Conservation (phyloP, 345 rosid genomes). For the Lepidium didymum region DNA sequence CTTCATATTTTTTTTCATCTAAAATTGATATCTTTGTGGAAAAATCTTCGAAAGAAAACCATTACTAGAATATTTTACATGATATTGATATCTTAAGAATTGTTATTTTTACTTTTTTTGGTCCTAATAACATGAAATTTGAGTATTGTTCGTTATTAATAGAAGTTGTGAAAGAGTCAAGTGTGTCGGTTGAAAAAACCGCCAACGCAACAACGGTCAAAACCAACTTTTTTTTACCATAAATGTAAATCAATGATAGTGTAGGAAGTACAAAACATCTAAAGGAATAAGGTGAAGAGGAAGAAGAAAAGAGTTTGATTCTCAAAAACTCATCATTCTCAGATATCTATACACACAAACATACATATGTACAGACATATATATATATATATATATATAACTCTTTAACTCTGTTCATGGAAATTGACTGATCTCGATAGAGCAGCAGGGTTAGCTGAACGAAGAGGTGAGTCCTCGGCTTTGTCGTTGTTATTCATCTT, state of each 20-base stretch:
- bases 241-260: background rate
- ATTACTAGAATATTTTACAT: background rate
- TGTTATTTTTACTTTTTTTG: background rate
- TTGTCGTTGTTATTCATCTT: constrained; percentile 30
- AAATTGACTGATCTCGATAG: constrained; percentile 70
- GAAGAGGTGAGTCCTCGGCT: constrained; percentile 35
- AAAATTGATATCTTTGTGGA: background rate
- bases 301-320: constrained; percentile 17
- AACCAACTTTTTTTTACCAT: constrained; percentile 15
- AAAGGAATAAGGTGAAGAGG: background rate
- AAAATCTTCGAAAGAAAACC: background rate
- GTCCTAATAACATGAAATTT: too few relatives aligned
- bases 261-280: background rate
- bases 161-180: background rate
- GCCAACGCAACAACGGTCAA: constrained; percentile 19
- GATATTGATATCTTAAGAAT: background rate
- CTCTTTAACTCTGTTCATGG: constrained; percentile 46
- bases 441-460: constrained; percentile 79
- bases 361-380: background rate
- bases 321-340: constrained; percentile 23
- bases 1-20: background rate
- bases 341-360: constrained; percentile 16
- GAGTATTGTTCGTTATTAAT: background rate
- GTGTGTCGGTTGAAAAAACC: constrained; percentile 18
- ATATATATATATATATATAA: background rate